Base-by-base conservation (phyloP, 306 rosid species). In the Hippophae tibetana region DNA sequence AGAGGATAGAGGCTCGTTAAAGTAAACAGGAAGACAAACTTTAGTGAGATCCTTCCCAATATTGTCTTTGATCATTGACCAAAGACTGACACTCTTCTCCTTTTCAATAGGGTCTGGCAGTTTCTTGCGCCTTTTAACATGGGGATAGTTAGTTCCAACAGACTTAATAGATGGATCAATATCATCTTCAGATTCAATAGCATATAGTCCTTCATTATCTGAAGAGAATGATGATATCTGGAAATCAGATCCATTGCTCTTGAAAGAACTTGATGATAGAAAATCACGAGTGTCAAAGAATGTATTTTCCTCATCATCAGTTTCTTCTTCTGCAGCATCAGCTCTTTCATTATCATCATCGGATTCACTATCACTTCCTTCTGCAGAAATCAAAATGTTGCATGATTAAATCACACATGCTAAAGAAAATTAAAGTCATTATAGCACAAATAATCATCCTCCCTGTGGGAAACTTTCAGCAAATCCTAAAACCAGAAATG, bases 51-150 rank as follows among this genome's bases (percentile, higher is more conserved):
- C 99, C 81, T 93, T 93, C 76, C 99, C 99, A 60, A 93, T 93
- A 67, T 93, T 93, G 68, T 93, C 99, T 77, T 93, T 93, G 59
- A 93, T 93, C 97, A 93, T 88, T 66, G 97, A 93, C 99, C 99
- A 93, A 61, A 93, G 99, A 76, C 99, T 88, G 45, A 93, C 99
- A 70, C 97, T 79, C 79, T 86, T 93, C 82, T 93, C 99, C 73
- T 77, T 93, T 68, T 89, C 99, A 59, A 79, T 81, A 66, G 99
- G 99, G 51, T 93, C 95, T 13, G 99, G 99, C 81, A 93, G 84
- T 71, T 93, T 86, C 80, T 82, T 93, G 44, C 99, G 97, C 53
- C 97, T 81, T 81, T 89, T 93, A 62, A 93, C 75, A 61, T 58
- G 41, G 54, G 85, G 82, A 76, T 77, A 76, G 69, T 70, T 84